A percentile compares a stretch with the other conserved stretches of the same genome.
Evolutionary conservation across 192 early-diverging fungal genomes (phyloP).

Genomic region (Umbelopsis vinacea): DNA sequence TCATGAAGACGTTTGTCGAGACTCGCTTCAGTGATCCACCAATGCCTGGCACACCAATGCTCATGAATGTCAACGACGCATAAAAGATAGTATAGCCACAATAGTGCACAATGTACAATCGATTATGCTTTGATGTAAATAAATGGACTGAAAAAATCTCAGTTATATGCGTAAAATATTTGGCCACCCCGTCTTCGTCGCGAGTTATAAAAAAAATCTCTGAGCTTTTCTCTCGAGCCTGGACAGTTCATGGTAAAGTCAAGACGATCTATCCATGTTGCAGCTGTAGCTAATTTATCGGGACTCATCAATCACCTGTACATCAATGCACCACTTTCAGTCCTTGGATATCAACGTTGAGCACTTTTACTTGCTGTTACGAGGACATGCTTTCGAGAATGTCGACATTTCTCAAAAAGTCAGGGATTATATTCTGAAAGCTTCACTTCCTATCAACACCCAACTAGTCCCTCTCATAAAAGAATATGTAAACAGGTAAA

Average conservation of each 20-base stretch:
- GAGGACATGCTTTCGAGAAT: slow-evolving; percentile 35
- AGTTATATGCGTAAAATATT: background rate
- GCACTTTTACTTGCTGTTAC: slow-evolving; percentile 37
- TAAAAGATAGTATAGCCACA: background rate
- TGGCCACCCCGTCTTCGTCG: background rate
- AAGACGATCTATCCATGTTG: background rate
- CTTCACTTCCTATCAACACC: slow-evolving; percentile 35
- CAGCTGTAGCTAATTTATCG: background rate
- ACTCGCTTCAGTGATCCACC: slow-evolving; percentile 5
- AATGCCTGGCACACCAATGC: slow-evolving; percentile 35
- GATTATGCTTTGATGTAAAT: background rate
- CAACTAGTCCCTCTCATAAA: slow-evolving; percentile 38
- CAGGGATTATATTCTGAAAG: slow-evolving; percentile 31
- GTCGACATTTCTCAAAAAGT: slow-evolving; percentile 35
- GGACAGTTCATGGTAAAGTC: slow-evolving; percentile 13
- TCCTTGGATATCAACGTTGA: slow-evolving; percentile 24
- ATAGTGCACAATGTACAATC: background rate
- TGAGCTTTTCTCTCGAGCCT: background rate
- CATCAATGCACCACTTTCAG: background rate
- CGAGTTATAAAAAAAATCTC: background rate
- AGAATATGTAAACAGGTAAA: slow-evolving; percentile 39
- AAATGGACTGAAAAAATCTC: background rate
- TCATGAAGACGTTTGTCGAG: slow-evolving; percentile 54
- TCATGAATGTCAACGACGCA: slow-evolving; percentile 43
- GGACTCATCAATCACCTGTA: too few species aligned